Percentiles rank a stretch among this genome's conserved stretches.
Evolutionary conservation across 768 basidiomycete genomes (phyloP).

Genomic region (Pisolithus tinctorius): DNA sequence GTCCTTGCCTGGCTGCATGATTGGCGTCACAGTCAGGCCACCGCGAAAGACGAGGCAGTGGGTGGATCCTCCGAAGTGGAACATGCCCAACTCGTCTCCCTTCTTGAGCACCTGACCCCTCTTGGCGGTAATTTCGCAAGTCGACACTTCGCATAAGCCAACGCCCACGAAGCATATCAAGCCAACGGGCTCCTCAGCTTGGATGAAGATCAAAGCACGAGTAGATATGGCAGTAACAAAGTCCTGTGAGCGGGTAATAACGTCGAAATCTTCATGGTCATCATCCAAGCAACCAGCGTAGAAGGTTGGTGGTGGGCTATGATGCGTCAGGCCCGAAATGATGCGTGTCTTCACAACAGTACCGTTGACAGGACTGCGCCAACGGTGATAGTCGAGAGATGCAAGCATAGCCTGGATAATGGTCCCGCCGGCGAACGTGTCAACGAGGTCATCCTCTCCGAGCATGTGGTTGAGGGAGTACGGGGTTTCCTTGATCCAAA

Average conservation of each 20-base stretch:
- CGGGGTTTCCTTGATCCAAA: conserved; percentile 58
- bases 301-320: conserved; percentile 21
- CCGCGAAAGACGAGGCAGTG: conserved; percentile 36
- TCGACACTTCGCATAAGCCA: conserved; percentile 57
- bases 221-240: background rate
- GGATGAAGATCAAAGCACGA: conserved; percentile 40
- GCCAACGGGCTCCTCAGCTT: conserved; percentile 46
- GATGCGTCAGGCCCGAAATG: conserved; percentile 36
- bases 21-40: background rate
- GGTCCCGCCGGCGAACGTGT: conserved; percentile 43
- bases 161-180: conserved; percentile 48
- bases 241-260: conserved; percentile 14
- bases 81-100: conserved; percentile 45
- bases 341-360: conserved; percentile 32
- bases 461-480: conserved; percentile 58
- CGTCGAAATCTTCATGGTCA: conserved; percentile 20
- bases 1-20: background rate
- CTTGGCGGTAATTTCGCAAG: conserved; percentile 27
- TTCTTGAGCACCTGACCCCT: conserved; percentile 36
- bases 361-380: conserved; percentile 53
- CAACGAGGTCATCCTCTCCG: conserved; percentile 31
- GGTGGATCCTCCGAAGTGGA: conserved; percentile 54
- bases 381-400: conserved; percentile 53
- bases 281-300: conserved; percentile 33
- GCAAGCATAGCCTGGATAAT: conserved; percentile 54